Conservation (phyloP, 192 early-diverging fungal genomes). For the Glomus cerebriforme region DNA sequence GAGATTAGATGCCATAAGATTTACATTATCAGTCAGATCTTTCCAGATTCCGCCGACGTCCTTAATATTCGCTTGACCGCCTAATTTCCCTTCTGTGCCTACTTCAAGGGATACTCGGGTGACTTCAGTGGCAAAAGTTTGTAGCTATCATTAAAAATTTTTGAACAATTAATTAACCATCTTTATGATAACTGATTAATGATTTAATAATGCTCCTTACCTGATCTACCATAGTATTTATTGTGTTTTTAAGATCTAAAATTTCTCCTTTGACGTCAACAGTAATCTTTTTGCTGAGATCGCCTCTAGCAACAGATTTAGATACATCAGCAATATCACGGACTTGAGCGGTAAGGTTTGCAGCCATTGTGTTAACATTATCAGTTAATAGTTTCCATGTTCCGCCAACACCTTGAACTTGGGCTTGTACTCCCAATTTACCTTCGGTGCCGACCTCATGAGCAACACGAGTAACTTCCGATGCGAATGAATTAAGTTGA, state of each 20-base stretch:
- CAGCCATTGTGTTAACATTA: constrained; percentile 64
- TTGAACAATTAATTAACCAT: too few species aligned
- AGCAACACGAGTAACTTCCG: constrained; percentile 58
- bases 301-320: constrained; percentile 63
- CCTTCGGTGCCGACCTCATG: constrained; percentile 61
- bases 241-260: constrained; percentile 61
- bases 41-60: constrained; percentile 66
- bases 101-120: constrained; percentile 68
- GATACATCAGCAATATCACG: constrained; percentile 64
- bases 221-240: constrained; percentile 68
- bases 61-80: constrained; percentile 62
- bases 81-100: constrained; percentile 68
- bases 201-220: constrained; percentile 25
- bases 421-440: constrained; percentile 52
- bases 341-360: constrained; percentile 67
- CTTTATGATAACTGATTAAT: too few species aligned
- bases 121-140: constrained; percentile 63
- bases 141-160: constrained; percentile 28
- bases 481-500: constrained; percentile 54
- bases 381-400: constrained; percentile 59
- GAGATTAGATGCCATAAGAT: constrained; percentile 62
- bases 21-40: constrained; percentile 63
- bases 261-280: constrained; percentile 67
- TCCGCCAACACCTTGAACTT: constrained; percentile 52
- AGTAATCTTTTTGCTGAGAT: constrained; percentile 56